Evolutionary conservation across 2,329 filamentous ascomycete species (phyloP).

Genomic region (Fusarium oxysporum): DNA sequence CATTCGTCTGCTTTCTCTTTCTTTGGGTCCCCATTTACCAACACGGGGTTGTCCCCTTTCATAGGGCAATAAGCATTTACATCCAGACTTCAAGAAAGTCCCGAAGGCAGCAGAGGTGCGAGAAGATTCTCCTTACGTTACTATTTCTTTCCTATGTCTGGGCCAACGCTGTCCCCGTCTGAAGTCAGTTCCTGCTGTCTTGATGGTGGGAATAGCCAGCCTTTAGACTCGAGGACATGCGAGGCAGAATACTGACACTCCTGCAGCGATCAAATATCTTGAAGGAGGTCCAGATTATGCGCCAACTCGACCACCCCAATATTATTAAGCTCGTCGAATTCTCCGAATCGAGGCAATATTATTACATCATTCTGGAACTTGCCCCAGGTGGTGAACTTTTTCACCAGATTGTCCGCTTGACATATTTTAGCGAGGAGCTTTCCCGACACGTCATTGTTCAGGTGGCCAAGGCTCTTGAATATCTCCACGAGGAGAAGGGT

Average conservation of each 20-base stretch:
- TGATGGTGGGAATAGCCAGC: slow-evolving; percentile 31
- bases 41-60: slow-evolving; percentile 57
- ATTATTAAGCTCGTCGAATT: slow-evolving; percentile 95
- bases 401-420: slow-evolving; percentile 97
- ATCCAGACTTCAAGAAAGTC: slow-evolving; percentile 95
- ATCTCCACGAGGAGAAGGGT: slow-evolving; percentile 92
- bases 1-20: slow-evolving; percentile 24
- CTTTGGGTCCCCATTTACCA: slow-evolving; percentile 60
- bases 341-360: slow-evolving; percentile 92
- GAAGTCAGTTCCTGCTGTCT: slow-evolving; percentile 39
- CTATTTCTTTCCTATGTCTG: slow-evolving; percentile 21
- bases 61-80: slow-evolving; percentile 91
- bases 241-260: slow-evolving; percentile 45
- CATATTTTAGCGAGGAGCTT: slow-evolving; percentile 97
- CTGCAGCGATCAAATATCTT: slow-evolving; percentile 93
- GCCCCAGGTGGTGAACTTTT: slow-evolving; percentile 97
- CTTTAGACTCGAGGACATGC: slow-evolving; percentile 26
- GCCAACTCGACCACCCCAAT: slow-evolving; percentile 94
- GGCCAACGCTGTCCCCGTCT: slow-evolving; percentile 36
- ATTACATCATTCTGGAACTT: slow-evolving; percentile 96
- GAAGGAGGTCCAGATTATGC: slow-evolving; percentile 99
- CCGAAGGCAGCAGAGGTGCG: slow-evolving; percentile 98
- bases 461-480: slow-evolving; percentile 93
- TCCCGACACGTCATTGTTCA: slow-evolving; percentile 95
- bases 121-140: slow-evolving; percentile 57